A percentile compares a stretch with the other conserved stretches of the same genome.
Conservation (phyloP, 257 asterid species). For the Dorcoceras hygrometricum region DNA sequence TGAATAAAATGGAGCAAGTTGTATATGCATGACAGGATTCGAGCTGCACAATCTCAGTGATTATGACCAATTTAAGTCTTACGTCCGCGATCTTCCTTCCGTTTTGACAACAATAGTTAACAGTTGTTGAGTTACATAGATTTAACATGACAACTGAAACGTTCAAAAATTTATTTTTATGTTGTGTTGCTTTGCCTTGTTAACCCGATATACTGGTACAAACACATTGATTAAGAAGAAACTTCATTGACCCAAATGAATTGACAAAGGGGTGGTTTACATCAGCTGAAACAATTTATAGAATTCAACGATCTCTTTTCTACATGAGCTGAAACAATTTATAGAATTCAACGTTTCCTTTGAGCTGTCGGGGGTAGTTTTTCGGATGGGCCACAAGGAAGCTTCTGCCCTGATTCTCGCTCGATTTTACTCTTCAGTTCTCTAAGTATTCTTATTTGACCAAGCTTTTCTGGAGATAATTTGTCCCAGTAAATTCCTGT, state of each 20-base stretch:
- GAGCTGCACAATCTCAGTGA: not conserved
- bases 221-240: not conserved
- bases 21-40: not conserved
- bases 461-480: slow-evolving; percentile 84
- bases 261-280: not conserved
- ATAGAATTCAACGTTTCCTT: slow-evolving; percentile 38
- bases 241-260: not conserved
- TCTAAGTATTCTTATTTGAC: slow-evolving; percentile 73
- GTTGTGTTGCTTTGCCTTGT: not conserved
- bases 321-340: not conserved
- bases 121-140: not conserved
- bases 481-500: slow-evolving; percentile 93
- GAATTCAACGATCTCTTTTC: not conserved
- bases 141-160: not conserved
- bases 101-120: not conserved
- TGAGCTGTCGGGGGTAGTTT: slow-evolving; percentile 82
- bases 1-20: slow-evolving; percentile 40
- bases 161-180: too few species aligned
- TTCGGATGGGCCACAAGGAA: slow-evolving; percentile 79
- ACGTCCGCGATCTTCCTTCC: not conserved
- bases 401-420: slow-evolving; percentile 67
- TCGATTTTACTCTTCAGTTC: slow-evolving; percentile 73
- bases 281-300: not conserved
- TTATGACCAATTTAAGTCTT: not conserved
- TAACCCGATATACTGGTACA: not conserved